These are phyloP conservation scores for Calophaca sinica DNA, from an alignment of 306 rosid genomes.

Conservation along the genomic window DNA sequence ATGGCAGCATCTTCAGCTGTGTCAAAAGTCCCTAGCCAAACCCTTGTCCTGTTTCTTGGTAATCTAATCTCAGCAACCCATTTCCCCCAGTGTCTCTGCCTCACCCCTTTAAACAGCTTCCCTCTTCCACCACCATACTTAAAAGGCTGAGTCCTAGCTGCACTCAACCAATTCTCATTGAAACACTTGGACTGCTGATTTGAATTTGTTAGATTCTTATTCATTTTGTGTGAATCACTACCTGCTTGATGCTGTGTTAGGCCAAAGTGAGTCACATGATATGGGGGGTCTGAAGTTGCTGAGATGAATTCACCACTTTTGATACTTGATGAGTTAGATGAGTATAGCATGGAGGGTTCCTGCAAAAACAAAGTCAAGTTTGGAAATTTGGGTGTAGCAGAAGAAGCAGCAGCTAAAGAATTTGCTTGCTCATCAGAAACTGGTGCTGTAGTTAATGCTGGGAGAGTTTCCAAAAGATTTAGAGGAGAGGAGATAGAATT, in stretches of 20 bases:
- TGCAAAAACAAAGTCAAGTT: constrained; percentile 71
- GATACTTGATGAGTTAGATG: constrained; percentile 37
- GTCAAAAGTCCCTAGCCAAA: constrained; percentile 92
- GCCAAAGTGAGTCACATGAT: constrained; percentile 45
- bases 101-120: constrained; percentile 84
- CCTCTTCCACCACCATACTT: constrained; percentile 63
- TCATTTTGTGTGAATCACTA: constrained; percentile 54
- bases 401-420: constrained; percentile 51
- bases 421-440: constrained; percentile 47
- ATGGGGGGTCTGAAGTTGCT: constrained; percentile 45
- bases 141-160: constrained; percentile 74
- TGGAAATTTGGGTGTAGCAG: constrained; percentile 54
- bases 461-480: constrained; percentile 74
- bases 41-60: constrained; percentile 87
- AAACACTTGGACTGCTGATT: constrained; percentile 49
- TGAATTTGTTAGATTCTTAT: constrained; percentile 36
- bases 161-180: constrained; percentile 68
- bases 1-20: constrained; percentile 92
- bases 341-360: constrained; percentile 54
- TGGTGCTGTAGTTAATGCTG: constrained; percentile 48
- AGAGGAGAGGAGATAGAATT: constrained; percentile 53
- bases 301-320: constrained; percentile 43
- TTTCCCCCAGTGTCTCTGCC: constrained; percentile 98
- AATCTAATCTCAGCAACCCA: constrained; percentile 98
- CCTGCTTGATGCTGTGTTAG: constrained; percentile 46